phyloP scores from a whole-genome alignment of 2,329 filamentous ascomycete species.

The Trichoderma aggressivum region DNA sequence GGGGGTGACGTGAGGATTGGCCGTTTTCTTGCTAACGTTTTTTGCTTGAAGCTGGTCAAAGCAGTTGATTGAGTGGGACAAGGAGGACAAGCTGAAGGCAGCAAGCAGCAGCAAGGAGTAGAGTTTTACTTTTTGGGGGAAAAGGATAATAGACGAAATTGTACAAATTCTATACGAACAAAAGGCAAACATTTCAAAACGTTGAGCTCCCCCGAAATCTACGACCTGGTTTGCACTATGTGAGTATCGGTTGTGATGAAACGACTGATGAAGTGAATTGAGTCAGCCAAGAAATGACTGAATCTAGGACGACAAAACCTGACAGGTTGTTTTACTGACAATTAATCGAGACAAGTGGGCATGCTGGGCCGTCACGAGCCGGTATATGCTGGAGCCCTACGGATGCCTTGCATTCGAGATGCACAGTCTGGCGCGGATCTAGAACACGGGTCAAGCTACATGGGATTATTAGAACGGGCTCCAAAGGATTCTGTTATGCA shows the following conservation, averaged over 20 bases:
- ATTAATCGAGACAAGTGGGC: background rate
- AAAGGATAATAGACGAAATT: conserved; percentile 12
- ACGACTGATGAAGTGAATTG: background rate
- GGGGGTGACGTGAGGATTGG: background rate
- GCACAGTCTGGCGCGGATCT: background rate
- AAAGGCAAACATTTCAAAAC: background rate
- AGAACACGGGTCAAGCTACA: background rate
- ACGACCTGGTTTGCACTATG: background rate
- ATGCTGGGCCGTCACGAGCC: background rate
- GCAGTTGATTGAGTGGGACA: conserved; percentile 45
- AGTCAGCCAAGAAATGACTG: too few relatives aligned
- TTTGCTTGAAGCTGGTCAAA: conserved; percentile 41
- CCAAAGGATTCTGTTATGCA: background rate
- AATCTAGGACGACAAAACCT: background rate
- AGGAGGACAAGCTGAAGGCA: conserved; percentile 39
- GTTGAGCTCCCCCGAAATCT: background rate
- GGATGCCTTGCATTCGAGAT: background rate
- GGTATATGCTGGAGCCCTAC: background rate
- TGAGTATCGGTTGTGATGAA: background rate
- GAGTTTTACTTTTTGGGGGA: background rate
- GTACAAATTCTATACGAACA: conserved; percentile 19
- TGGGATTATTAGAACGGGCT: background rate
- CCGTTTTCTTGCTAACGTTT: background rate
- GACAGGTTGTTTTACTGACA: background rate
- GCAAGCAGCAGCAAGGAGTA: conserved; percentile 30